Conservation (phyloP, 345 rosid genomes). For the Turritis glabra region DNA sequence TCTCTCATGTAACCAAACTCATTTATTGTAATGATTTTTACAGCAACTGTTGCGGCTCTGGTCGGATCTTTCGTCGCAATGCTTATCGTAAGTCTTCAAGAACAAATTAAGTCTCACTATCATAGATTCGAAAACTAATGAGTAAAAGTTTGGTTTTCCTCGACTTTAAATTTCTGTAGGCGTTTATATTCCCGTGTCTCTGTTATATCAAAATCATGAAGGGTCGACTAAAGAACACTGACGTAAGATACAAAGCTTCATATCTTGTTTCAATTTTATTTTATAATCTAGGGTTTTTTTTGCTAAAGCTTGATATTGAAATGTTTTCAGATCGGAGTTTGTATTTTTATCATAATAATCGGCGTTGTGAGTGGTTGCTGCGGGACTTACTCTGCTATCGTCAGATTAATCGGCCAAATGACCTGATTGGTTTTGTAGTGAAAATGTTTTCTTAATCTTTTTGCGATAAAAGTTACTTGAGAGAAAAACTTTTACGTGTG, state of each 20-base stretch:
- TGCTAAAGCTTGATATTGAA: too few relatives aligned
- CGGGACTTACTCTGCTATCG: constrained; percentile 62
- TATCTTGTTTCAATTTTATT: neutral
- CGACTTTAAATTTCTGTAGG: constrained; percentile 42
- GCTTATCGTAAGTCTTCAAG: constrained; percentile 52
- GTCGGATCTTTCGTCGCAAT: constrained; percentile 68
- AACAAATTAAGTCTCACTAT: neutral
- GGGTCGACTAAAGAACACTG: constrained; percentile 30
- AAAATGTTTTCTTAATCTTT: too few relatives aligned
- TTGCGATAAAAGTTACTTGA: too few relatives aligned
- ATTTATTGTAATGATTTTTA: neutral
- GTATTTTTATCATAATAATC: constrained; percentile 42
- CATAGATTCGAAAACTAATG: neutral
- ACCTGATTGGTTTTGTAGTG: constrained; percentile 19
- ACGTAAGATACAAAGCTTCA: constrained; percentile 31
- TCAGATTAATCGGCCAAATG: constrained; percentile 43
- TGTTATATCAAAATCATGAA: constrained; percentile 56
- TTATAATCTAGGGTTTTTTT: too few relatives aligned
- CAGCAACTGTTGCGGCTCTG: constrained; percentile 66
- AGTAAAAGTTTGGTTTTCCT: too few relatives aligned
- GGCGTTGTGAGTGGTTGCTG: constrained; percentile 48
- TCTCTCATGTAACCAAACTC: neutral
- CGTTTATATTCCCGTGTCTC: constrained; percentile 63
- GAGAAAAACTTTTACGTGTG: too few relatives aligned
- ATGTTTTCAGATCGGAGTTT: constrained; percentile 47